Conservation (phyloP, 768 basidiomycete genomes). For the Candolleomyces aberdarensis region DNA sequence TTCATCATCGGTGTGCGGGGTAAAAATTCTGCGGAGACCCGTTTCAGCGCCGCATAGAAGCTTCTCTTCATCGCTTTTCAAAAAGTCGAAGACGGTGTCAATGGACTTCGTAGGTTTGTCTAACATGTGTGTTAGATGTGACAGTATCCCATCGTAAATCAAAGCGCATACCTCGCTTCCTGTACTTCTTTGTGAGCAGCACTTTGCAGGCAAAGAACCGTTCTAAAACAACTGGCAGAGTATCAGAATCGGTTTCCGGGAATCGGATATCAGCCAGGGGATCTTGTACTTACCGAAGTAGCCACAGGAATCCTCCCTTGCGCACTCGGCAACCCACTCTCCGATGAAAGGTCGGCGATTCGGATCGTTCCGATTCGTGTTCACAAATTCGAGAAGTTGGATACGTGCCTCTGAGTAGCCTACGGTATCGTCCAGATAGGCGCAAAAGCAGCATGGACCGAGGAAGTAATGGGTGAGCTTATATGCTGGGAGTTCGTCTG, state of each 20-base stretch:
- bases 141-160: too few species aligned
- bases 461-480: too few species aligned
- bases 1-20: not conserved
- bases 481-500: too few species aligned
- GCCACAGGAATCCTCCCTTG: not conserved
- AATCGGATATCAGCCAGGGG: not conserved
- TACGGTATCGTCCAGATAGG: too few species aligned
- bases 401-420: too few species aligned
- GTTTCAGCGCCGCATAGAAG: not conserved
- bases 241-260: not conserved
- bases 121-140: too few species aligned
- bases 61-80: not conserved
- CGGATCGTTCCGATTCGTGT: not conserved
- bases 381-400: not conserved
- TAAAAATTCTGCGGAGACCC: not conserved
- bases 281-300: not conserved
- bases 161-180: not conserved
- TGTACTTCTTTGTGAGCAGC: not conserved
- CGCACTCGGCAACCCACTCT: not conserved
- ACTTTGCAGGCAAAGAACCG: not conserved
- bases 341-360: not conserved
- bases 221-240: not conserved
- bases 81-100: not conserved
- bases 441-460: too few species aligned
- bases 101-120: too few species aligned